Evolutionary conservation across 306 rosid species (phyloP).

Genomic region (Trifolium subterraneum): DNA sequence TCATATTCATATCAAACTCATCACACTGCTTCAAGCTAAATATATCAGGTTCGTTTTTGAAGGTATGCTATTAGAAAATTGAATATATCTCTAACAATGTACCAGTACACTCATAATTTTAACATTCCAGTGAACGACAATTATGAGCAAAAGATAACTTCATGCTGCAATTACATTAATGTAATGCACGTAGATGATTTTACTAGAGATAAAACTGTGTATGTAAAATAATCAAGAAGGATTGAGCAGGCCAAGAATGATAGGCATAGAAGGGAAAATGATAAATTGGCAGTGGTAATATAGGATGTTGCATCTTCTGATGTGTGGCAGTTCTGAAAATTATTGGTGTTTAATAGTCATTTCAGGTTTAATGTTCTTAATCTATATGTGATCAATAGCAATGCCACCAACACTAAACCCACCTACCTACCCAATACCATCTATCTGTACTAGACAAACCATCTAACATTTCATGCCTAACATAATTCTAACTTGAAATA

Average conservation of each 20-base stretch:
- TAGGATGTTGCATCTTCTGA: conserved; percentile 12
- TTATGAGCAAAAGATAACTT: not conserved
- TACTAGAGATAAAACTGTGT: conserved; percentile 3
- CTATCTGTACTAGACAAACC: not conserved
- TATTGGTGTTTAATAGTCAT: not conserved
- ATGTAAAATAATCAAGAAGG: not conserved
- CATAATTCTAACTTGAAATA: conserved; percentile 4
- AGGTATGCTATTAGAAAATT: not conserved
- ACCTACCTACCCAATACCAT: conserved; percentile 24
- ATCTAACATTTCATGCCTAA: conserved; percentile 21
- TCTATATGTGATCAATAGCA: not conserved
- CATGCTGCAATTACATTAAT: not conserved
- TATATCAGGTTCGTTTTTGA: not conserved
- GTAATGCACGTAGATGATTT: not conserved
- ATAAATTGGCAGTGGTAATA: conserved; percentile 16
- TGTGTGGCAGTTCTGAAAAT: conserved; percentile 2
- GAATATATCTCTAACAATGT: not conserved
- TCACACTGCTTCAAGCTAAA: not conserved
- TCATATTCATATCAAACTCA: conserved; percentile 13
- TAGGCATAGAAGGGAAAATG: conserved; percentile 11
- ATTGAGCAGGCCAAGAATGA: conserved; percentile 25
- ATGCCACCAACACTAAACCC: conserved; percentile 18
- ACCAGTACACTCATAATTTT: too few species aligned
- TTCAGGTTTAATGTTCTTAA: conserved; percentile 9
- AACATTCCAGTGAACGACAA: not conserved